A percentile compares a stretch with the other conserved stretches of the same genome.
Conservation (phyloP, 805 yeast species). For the Jamesozyma lodderae region DNA sequence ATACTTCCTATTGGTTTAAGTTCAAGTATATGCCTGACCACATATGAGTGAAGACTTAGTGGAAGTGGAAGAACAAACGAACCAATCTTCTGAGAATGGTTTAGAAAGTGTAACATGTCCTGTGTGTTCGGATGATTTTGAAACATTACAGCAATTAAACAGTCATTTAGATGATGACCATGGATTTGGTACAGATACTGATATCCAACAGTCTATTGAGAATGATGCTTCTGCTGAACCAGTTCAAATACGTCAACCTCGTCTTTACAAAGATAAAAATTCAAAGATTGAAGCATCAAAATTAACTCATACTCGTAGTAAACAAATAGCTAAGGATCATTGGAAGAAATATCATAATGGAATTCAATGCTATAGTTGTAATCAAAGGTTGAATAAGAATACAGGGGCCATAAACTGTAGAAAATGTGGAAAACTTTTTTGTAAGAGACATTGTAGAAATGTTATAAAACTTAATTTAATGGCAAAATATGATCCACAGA, state of each 20-base stretch:
- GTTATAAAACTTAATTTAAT: slow-evolving; percentile 41
- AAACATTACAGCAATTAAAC: slow-evolving; percentile 47
- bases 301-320: background rate
- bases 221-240: too few relatives aligned
- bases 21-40: too few relatives aligned
- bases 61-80: background rate
- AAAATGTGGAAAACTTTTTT: slow-evolving; percentile 64
- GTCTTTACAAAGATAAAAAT: too few relatives aligned
- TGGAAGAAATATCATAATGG: slow-evolving; percentile 12
- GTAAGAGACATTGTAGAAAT: slow-evolving; percentile 53
- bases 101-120: slow-evolving; percentile 42
- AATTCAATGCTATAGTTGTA: slow-evolving; percentile 32
- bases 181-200: slow-evolving; percentile 23
- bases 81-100: too few relatives aligned
- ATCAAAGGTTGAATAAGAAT: slow-evolving; percentile 48
- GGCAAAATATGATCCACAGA: slow-evolving; percentile 38
- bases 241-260: background rate
- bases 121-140: slow-evolving; percentile 55
- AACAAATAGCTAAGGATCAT: slow-evolving; percentile 27
- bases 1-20: background rate
- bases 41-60: slow-evolving; percentile 2
- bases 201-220: too few relatives aligned
- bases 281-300: too few relatives aligned
- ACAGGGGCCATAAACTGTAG: slow-evolving; percentile 50
- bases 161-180: slow-evolving; percentile 68